Base-by-base conservation (phyloP, 257 asterid species). In the Ehretia macrophylla region DNA sequence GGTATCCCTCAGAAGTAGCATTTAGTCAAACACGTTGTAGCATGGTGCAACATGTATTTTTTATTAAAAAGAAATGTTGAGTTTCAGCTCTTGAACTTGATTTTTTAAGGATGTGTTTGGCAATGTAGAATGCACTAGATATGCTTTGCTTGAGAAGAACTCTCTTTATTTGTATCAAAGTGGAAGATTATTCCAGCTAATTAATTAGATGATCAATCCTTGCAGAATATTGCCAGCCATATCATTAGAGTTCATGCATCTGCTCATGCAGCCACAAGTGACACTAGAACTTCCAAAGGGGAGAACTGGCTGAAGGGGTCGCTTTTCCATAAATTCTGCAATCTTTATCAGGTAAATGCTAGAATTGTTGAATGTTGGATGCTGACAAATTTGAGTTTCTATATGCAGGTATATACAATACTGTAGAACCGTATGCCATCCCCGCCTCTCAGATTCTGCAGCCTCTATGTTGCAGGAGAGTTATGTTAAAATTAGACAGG, bases 231-330 rank as follows among this genome's bases (percentile, higher is more conserved):
- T 75, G 99, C 99, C 27, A 84, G 84, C 76, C 99, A 88, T 84
- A 70, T 93, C 64, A 85, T 93, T 76, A 89, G 78, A 73, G 62
- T 93, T 69, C 99, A 93, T 73, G 91, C 97, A 58, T 93, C 99
- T 45, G 99, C 99, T 74, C 81, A 77, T 72, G 83, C 91, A 58
- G 68, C 83, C 62, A 66, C 69, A 55, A 73, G 71, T 44, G 96
- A 88, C 64, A 18, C 84, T 38, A 81, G 78, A 80, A 65, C 71
- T 59, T 23, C 86, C 58, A 93, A 86, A 74, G 95, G 83, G 76
- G 85, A 93, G 72, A 85, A 86, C 76, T 93, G 99, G 99, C 79
- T 93, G 78, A 89, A 88, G 70, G 89, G 97, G 99, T 93, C 49
- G 48, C 45, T 58, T 58, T 38, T 35, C 65, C 21, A 10, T 53